Conservation (phyloP, 148 eudicot genomes). For the Salicornia ramosissima region DNA sequence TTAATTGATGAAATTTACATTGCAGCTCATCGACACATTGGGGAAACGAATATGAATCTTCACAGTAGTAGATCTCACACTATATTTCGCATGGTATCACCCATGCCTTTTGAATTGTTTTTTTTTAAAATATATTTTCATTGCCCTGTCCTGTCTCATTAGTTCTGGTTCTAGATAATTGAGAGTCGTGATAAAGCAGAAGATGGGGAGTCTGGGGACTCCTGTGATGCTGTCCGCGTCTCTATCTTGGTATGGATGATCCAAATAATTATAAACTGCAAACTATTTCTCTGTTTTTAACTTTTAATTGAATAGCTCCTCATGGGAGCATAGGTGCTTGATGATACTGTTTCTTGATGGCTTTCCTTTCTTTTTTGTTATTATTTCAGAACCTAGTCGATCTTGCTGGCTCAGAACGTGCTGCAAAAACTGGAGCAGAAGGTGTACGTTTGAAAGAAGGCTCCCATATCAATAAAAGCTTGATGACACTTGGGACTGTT, state of each 20-base stretch:
- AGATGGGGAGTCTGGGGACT: slow-evolving; percentile 52
- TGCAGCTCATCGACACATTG: slow-evolving; percentile 93
- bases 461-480: slow-evolving; percentile 94
- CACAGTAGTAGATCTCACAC: slow-evolving; percentile 97
- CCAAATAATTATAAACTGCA: background rate
- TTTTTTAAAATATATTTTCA: background rate
- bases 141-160: slow-evolving; percentile 16
- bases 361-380: slow-evolving; percentile 3
- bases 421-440: slow-evolving; percentile 99
- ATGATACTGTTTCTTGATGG: slow-evolving; percentile 1
- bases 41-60: slow-evolving; percentile 96
- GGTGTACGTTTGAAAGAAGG: slow-evolving; percentile 99
- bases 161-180: slow-evolving; percentile 54
- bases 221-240: slow-evolving; percentile 98
- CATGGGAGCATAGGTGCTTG: background rate
- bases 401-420: slow-evolving; percentile 99
- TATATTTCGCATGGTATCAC: slow-evolving; percentile 88
- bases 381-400: slow-evolving; percentile 78
- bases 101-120: slow-evolving; percentile 8
- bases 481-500: slow-evolving; percentile 97
- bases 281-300: background rate
- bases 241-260: slow-evolving; percentile 67
- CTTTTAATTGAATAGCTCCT: background rate
- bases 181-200: slow-evolving; percentile 88
- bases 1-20: slow-evolving; percentile 14